Conservation (phyloP, 352 stramenopile species). For the Phytophthora rubi region DNA sequence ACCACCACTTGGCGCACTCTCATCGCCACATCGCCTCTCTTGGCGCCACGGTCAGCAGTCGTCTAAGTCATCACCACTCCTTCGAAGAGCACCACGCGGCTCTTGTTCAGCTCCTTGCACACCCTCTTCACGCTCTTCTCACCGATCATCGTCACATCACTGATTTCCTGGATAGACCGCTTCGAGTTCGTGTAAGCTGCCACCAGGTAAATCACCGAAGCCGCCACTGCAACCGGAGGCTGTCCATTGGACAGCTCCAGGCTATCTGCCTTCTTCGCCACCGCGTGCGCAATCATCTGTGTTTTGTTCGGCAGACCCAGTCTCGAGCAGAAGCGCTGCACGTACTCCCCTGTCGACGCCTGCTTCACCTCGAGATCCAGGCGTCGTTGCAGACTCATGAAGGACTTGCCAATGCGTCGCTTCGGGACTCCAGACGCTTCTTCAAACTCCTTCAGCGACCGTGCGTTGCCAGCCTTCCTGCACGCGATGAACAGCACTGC, state of each 20-base stretch:
- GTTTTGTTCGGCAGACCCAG: slow-evolving; percentile 79
- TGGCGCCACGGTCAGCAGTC: slow-evolving; percentile 15
- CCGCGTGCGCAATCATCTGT: slow-evolving; percentile 75
- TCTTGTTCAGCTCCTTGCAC: slow-evolving; percentile 90
- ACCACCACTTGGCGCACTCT: slow-evolving; percentile 7
- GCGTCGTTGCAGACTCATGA: slow-evolving; percentile 64
- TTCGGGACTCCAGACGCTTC: slow-evolving; percentile 76
- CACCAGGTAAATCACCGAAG: slow-evolving; percentile 83
- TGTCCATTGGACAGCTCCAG: slow-evolving; percentile 74
- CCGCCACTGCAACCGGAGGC: slow-evolving; percentile 72
- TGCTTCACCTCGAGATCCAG: slow-evolving; percentile 74
- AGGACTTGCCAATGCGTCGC: slow-evolving; percentile 82
- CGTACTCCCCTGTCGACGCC: slow-evolving; percentile 76
- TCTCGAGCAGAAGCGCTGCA: slow-evolving; percentile 78
- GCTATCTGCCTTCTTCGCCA: slow-evolving; percentile 75
- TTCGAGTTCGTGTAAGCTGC: slow-evolving; percentile 85
- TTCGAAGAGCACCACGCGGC: slow-evolving; percentile 77
- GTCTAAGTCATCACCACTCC: slow-evolving; percentile 68
- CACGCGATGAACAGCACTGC: slow-evolving; percentile 82
- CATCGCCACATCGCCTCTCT: slow-evolving; percentile 17
- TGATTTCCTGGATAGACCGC: slow-evolving; percentile 84
- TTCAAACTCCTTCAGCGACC: slow-evolving; percentile 82
- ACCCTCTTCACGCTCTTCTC: slow-evolving; percentile 87
- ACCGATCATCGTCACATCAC: slow-evolving; percentile 79
- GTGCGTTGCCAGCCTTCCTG: slow-evolving; percentile 63